phyloP scores from a whole-genome alignment of 257 asterid species.

The Oldenlandia corymbosa region DNA sequence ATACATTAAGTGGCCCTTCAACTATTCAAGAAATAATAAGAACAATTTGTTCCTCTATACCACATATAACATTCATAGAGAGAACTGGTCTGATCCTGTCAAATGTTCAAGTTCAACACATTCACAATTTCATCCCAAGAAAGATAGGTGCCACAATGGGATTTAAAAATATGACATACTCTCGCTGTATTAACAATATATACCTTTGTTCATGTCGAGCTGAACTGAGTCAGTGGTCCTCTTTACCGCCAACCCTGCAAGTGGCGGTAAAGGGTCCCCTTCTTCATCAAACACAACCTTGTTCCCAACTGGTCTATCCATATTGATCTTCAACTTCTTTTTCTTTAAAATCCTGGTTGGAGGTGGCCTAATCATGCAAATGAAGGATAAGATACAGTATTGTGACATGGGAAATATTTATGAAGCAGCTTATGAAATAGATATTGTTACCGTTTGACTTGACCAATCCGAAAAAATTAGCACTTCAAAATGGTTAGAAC shows the following conservation, averaged over 20 bases:
- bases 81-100: not conserved
- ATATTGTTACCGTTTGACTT: not conserved
- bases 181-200: not conserved
- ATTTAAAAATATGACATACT: not conserved
- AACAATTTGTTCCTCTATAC: not conserved
- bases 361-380: constrained; percentile 34
- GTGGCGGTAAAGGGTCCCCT: constrained; percentile 81
- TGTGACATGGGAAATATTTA: not conserved
- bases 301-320: constrained; percentile 81
- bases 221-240: constrained; percentile 33
- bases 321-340: constrained; percentile 88
- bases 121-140: not conserved
- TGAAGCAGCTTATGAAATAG: not conserved
- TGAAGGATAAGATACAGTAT: constrained; percentile 10
- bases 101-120: too few relatives aligned
- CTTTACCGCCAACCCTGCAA: constrained; percentile 56
- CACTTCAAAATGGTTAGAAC: not conserved
- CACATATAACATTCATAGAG: not conserved
- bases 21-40: not conserved
- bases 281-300: constrained; percentile 96
- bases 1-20: not conserved
- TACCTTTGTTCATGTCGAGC: constrained; percentile 77
- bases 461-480: not conserved
- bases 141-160: not conserved
- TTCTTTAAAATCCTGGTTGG: constrained; percentile 66